These are phyloP conservation scores for Hymenochaete sp. DNA, from an alignment of 1,284 basidiomycete species.

Conservation along the genomic window DNA sequence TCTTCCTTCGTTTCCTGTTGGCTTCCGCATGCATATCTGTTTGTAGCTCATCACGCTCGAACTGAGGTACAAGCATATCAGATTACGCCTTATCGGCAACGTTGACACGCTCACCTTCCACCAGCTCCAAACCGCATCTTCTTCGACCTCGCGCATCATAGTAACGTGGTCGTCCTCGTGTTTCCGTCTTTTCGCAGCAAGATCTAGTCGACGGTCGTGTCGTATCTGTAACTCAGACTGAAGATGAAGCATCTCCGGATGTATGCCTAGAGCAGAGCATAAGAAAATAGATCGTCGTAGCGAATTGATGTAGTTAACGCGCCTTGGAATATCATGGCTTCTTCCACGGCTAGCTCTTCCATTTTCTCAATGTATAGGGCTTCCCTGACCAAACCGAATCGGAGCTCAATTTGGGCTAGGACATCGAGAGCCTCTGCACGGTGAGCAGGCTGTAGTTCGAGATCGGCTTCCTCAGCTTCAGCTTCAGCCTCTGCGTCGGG, in stretches of 20 bases:
- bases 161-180: conserved; percentile 52
- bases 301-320: conserved; percentile 21
- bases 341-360: conserved; percentile 71
- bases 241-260: conserved; percentile 77
- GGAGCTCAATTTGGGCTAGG: conserved; percentile 68
- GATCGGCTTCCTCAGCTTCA: conserved; percentile 39
- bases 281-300: neutral
- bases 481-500: conserved; percentile 33
- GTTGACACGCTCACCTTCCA: conserved; percentile 50
- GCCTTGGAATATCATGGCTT: conserved; percentile 59
- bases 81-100: neutral
- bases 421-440: conserved; percentile 73
- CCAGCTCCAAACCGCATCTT: conserved; percentile 64
- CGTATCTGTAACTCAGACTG: conserved; percentile 65
- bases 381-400: conserved; percentile 66
- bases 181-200: conserved; percentile 60
- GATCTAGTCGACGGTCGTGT: conserved; percentile 63
- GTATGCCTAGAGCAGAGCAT: conserved; percentile 43
- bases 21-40: conserved; percentile 76
- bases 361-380: conserved; percentile 75
- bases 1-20: conserved; percentile 66
- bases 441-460: conserved; percentile 64
- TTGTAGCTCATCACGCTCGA: conserved; percentile 65
- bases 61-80: conserved; percentile 29
- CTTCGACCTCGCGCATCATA: conserved; percentile 51